Evolutionary conservation across 2,329 filamentous ascomycete genomes (phyloP).

Genomic region (Sporothrix globosa): DNA sequence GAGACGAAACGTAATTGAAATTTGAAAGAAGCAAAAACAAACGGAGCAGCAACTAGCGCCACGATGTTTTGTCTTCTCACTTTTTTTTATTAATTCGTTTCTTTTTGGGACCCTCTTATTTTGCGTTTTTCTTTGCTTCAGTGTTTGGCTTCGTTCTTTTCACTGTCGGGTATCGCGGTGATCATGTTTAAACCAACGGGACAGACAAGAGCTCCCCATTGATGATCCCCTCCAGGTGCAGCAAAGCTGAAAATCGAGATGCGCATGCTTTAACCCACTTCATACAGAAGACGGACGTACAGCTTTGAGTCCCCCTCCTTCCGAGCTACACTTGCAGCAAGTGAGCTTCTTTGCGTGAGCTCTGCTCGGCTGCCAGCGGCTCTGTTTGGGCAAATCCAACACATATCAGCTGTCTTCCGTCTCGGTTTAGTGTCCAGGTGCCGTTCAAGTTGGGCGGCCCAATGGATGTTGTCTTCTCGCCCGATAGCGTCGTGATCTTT

Average conservation of each 20-base stretch:
- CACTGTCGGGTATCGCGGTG: constrained; percentile 13
- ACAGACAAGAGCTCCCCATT: constrained; percentile 1
- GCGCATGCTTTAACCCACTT: background rate
- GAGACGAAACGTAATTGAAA: constrained; percentile 8
- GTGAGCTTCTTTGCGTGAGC: background rate
- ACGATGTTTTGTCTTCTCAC: background rate
- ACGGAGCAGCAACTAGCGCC: background rate
- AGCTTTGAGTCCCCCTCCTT: constrained; percentile 1
- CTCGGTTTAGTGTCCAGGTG: background rate
- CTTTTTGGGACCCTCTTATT: background rate
- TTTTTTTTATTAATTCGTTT: background rate
- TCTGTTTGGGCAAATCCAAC: background rate
- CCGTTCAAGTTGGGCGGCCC: too few relatives aligned
- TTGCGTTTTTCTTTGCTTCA: background rate
- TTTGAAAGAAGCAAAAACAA: constrained; percentile 7
- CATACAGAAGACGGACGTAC: background rate
- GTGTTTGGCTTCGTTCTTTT: background rate
- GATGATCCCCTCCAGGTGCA: background rate
- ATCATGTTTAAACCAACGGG: background rate
- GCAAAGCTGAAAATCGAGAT: constrained; percentile 17
- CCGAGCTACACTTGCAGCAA: background rate
- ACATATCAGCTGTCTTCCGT: background rate
- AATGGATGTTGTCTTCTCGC: background rate
- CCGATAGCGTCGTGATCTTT: background rate
- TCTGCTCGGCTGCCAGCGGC: constrained; percentile 11